Evolutionary conservation across 176 grass and related monocot genomes (phyloP).

Genomic region (Eremochloa ophiuroides): DNA sequence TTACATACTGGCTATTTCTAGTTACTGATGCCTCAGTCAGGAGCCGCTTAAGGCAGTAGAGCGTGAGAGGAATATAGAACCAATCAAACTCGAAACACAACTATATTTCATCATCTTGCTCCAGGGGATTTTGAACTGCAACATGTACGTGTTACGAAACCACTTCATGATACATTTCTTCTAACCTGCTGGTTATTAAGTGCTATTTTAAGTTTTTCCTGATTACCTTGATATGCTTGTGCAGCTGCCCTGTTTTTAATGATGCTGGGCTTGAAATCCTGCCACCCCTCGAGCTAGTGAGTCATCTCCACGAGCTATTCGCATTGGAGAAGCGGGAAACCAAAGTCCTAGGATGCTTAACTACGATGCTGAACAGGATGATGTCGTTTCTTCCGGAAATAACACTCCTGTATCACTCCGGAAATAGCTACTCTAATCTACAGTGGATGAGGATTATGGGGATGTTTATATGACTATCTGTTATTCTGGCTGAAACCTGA

Average conservation of each 20-base stretch:
- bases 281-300: conserved; percentile 28
- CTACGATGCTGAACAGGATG: conserved; percentile 49
- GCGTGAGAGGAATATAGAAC: conserved; percentile 63
- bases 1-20: conserved; percentile 2
- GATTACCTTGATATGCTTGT: conserved; percentile 18
- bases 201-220: neutral
- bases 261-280: conserved; percentile 62
- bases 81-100: conserved; percentile 52
- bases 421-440: too few species aligned
- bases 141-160: conserved; percentile 53
- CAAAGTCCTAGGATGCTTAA: conserved; percentile 35
- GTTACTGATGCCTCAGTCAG: conserved; percentile 51
- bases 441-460: too few species aligned
- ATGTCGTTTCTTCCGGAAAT: conserved; percentile 44
- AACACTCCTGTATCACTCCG: conserved; percentile 40
- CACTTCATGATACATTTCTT: neutral
- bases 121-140: conserved; percentile 79
- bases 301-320: conserved; percentile 29
- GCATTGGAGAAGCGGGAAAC: conserved; percentile 26
- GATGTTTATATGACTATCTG: too few species aligned
- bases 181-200: neutral
- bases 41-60: conserved; percentile 73
- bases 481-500: too few species aligned
- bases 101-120: conserved; percentile 72
- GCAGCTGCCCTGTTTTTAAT: conserved; percentile 62